Base-by-base conservation (phyloP, 768 basidiomycete species). In the Macrolepiota dolichaula region DNA sequence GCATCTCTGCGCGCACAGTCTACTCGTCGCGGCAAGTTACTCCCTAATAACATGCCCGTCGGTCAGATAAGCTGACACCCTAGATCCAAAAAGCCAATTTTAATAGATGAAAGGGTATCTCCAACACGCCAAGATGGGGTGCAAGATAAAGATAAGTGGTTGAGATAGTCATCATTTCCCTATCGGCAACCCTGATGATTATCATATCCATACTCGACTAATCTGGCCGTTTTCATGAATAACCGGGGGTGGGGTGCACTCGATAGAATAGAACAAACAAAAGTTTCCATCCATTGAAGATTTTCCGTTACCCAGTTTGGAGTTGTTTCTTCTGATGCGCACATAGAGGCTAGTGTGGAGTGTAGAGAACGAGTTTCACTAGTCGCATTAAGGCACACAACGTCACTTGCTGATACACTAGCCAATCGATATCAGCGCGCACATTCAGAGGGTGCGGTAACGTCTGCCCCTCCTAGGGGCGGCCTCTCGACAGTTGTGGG, bases 331-430 rank as follows among this genome's bases (percentile, higher is more conserved):
- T 57, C 55, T 57, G 55, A 57, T 57, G 55, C 29, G 22, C 17
- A 29, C 13, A 17, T 24, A 55, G 47, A 32, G 29, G 7, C 47
- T 49, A 49, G 47, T 13, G 46, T 47, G 19, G n/a, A 42, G 40
- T 13, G 9, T 12, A 37, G 36, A 50, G 9, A 37, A 50, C 32
- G 35, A 35, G 47, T 49, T 57, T 57, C 56, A 49, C 46, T 13
- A 36, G 19, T 24, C 3, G 56, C n/a, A 57, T 57, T 57, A 57
- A 57, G 56, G 56, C 46, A 57, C 56, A 24, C 7, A 57, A 24
- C 24, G 56, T 50, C 56, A 57, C 47, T 49, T 15, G 42, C 5
- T 7, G 24, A 27, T 12, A 12, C 11, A 24, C 9, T 49, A 24
- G 19, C 47, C 27, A 24, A 36, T 24, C 22, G n/a, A 15, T 25